Base-by-base conservation (phyloP, 1,284 basidiomycete species). In the Peniophora sp. region DNA sequence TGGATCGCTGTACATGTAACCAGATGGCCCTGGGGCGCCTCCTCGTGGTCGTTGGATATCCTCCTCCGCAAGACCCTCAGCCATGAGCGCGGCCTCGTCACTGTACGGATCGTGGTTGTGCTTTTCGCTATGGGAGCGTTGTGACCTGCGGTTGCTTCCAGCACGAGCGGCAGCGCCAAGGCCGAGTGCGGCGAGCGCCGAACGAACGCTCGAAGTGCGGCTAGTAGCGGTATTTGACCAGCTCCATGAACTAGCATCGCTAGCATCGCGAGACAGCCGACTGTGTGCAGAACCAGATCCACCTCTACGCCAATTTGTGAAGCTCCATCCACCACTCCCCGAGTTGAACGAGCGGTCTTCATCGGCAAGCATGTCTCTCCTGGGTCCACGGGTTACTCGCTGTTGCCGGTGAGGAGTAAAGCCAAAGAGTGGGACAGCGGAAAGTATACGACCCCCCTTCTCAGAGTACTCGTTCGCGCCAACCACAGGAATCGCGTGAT, bases 321-420 rank as follows among this genome's bases (percentile, higher is more conserved):
- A n/a, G 38, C 38, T 41, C 38, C 38, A 41, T 5, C 38, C n/a
- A 41, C 38, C 38, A 24, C n/a, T 1, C 24, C 48, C 25, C 55
- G 49, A 54, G 9, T 53, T 14, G 25, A 58, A 52, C 12, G 73
- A 69, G 1, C 75, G 72, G 59, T 89, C 86, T 64, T 89, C 86
- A 53, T 89, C 85, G 2, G 79, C 85, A 34, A 89, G 74, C 78
- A 89, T 89, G 61, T 89, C 85, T 3, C 56, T 51, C 20, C 58
- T 39, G 25, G 65, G 49, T n/a, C 53, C 54, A 10, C 58, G 56
- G 17, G 67, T 56, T 45, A 67, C 57, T 12, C 48, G 58, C 44
- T 59, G 52, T 48, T 58, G 54, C 53, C 65, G 27, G 12, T 32
- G 5, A 12, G 5, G 8, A 16, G n/a, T 16, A 16, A 41, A 20